Evolutionary conservation across 2,329 filamentous ascomycete species (phyloP).

Genomic region (Ophiosphaerella narmari): DNA sequence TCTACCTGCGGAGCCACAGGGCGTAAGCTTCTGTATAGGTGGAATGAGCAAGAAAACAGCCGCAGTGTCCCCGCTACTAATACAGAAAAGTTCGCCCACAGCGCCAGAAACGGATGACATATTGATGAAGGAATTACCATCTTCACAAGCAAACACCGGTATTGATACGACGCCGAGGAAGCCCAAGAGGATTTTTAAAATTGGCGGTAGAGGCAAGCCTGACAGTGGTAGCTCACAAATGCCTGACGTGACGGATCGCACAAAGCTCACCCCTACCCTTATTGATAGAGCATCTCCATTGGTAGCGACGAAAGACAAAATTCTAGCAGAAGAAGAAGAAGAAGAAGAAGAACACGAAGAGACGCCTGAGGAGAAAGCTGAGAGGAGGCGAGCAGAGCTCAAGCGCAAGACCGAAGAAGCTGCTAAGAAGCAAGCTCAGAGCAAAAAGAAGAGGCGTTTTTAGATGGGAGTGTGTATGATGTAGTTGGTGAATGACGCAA

Average conservation of each 20-base stretch:
- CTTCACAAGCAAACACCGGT: constrained; percentile 7
- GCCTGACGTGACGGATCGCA: not conserved
- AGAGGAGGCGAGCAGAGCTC: constrained; percentile 60
- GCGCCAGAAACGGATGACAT: not conserved
- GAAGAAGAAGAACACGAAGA: constrained; percentile 31
- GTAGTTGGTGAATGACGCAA: no score
- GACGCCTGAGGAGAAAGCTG: constrained; percentile 58
- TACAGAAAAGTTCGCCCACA: not conserved
- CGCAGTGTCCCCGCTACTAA: constrained; percentile 1
- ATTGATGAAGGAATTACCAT: constrained; percentile 1
- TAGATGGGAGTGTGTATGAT: no score
- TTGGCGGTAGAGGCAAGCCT: constrained; percentile 37
- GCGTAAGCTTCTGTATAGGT: constrained; percentile 35
- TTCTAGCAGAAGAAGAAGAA: constrained; percentile 17
- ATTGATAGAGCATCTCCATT: no score
- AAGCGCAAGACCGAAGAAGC: constrained; percentile 60
- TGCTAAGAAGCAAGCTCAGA: constrained; percentile 55
- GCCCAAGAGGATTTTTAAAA: constrained; percentile 30
- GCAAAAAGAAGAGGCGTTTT: constrained; percentile 43
- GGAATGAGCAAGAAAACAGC: constrained; percentile 22
- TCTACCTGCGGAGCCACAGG: constrained; percentile 16
- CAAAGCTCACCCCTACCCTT: constrained; percentile 8
- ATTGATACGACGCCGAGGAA: constrained; percentile 16
- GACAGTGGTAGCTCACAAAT: constrained; percentile 6
- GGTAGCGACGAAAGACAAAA: constrained; percentile 5